Evolutionary conservation across 495 filamentous ascomycete genomes (phyloP).

Genomic region (Pseudotulostoma volvatum): DNA sequence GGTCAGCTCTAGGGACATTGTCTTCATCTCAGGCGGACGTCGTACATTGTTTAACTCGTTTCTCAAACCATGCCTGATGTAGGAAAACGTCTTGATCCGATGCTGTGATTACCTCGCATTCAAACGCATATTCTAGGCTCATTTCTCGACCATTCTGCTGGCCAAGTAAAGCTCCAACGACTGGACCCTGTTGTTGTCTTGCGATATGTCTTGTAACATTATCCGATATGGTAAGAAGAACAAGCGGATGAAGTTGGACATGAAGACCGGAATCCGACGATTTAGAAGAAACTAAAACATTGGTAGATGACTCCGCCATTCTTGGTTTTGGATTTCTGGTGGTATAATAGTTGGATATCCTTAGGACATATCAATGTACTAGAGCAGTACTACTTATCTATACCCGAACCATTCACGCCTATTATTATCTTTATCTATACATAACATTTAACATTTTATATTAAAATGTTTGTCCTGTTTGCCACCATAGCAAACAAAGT

Average conservation of each 20-base stretch:
- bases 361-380: too few relatives aligned
- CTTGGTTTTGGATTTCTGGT: too few relatives aligned
- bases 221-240: constrained; percentile 91
- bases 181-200: constrained; percentile 52
- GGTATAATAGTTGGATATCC: too few relatives aligned
- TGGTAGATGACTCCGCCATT: constrained; percentile 17
- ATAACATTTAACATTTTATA: too few relatives aligned
- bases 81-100: constrained; percentile 36
- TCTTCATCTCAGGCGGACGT: constrained; percentile 8
- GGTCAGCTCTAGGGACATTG: constrained; percentile 1
- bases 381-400: too few relatives aligned
- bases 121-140: constrained; percentile 84
- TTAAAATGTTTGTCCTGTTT: too few relatives aligned
- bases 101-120: constrained; percentile 40
- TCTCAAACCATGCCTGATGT: constrained; percentile 56
- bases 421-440: too few relatives aligned
- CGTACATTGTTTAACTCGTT: constrained; percentile 72
- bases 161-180: constrained; percentile 76
- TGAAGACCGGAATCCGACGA: constrained; percentile 64
- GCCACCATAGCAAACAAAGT: too few relatives aligned
- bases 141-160: constrained; percentile 82
- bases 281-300: constrained; percentile 43
- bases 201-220: constrained; percentile 83
- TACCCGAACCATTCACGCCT: too few relatives aligned
- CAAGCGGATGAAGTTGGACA: constrained; percentile 81